Conservation (phyloP, 352 stramenopile species). For the Globisporangium paddicum region DNA sequence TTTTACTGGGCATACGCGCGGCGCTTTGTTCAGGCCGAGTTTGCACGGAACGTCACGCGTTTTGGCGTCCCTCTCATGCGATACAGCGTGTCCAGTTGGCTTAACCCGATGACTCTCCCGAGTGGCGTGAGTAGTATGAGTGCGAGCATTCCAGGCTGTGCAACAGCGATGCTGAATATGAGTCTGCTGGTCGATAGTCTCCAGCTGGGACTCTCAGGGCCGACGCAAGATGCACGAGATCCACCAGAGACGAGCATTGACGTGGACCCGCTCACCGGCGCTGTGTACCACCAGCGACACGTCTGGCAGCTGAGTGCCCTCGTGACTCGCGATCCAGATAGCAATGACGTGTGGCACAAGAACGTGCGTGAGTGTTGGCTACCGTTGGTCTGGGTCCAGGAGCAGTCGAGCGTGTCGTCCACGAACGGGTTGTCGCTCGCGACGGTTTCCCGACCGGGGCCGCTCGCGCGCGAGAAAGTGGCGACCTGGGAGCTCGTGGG, state of each 20-base stretch:
- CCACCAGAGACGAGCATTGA: constrained; percentile 22
- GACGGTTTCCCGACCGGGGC: constrained; percentile 10
- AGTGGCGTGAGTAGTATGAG: constrained; percentile 17
- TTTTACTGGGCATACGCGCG: constrained; percentile 52
- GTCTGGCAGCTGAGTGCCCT: constrained; percentile 42
- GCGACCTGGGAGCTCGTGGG: constrained; percentile 26
- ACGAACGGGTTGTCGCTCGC: constrained; percentile 12
- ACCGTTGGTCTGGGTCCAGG: constrained; percentile 41
- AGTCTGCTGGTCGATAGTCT: constrained; percentile 42
- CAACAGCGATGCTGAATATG: constrained; percentile 29
- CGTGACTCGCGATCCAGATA: constrained; percentile 7
- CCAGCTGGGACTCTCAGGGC: constrained; percentile 18
- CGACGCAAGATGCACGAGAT: not conserved
- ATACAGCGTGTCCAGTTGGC: constrained; percentile 37
- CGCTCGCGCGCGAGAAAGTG: constrained; percentile 34
- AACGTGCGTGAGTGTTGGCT: constrained; percentile 25
- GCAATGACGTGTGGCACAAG: constrained; percentile 31
- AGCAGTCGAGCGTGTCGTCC: constrained; percentile 35
- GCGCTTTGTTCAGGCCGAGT: constrained; percentile 36
- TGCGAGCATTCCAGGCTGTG: not conserved
- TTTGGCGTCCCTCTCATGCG: constrained; percentile 49
- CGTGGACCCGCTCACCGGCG: constrained; percentile 42
- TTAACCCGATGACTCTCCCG: constrained; percentile 25
- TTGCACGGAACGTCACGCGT: constrained; percentile 39
- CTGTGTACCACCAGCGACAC: constrained; percentile 40